Base-by-base conservation (phyloP, 768 basidiomycete genomes). In the Mycena olivaceomarginata region DNA sequence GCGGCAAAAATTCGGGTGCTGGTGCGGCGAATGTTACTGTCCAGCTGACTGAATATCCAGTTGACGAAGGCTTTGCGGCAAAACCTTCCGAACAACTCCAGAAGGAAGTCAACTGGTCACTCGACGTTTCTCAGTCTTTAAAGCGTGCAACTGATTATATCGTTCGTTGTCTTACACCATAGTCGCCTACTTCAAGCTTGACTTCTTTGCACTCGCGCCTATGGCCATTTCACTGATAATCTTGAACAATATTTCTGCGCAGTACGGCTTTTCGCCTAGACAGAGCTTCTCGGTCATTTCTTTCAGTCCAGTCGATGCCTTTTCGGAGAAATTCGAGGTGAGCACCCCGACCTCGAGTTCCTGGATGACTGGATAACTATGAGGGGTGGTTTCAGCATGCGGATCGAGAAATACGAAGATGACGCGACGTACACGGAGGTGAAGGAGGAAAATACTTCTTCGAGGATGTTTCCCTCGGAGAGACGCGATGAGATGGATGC, bases 361-460 rank as follows among this genome's bases (percentile, higher is more conserved):
- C 15, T 71, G 73, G 20, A 75, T 69, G 4, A 53, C 74, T 5
- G 73, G 77, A 53, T 74, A 78, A 7, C 73, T 75, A 40, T 4
- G 20, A n/a, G 20, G 2, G 15, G 8, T 51, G 4, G 3, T 20
- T 67, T 60, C 7, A 46, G 18, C 1, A 46, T 12, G 4, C 12
- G 41, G 9, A 4, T 5, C 16, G 18, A 20, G 4, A 22, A 16
- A 37, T 7, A 31, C 15, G 11, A 1, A 69, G 8, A 25, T 20
- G 8, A 0, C 40, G 62, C 31, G 48, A 63, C 81, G 39, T 40
- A 84, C 83, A 75, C 76, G 10, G 84, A 83, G 12, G 82, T 82
- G 68, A 83, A 80, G 15, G 60, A 68, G 11, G 82, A 83, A 67
- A 82, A 80, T 22, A 84, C 67, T 63, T 84, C 84, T 59, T 74